Conservation (phyloP, 805 yeast genomes). For the Candida boidinii region DNA sequence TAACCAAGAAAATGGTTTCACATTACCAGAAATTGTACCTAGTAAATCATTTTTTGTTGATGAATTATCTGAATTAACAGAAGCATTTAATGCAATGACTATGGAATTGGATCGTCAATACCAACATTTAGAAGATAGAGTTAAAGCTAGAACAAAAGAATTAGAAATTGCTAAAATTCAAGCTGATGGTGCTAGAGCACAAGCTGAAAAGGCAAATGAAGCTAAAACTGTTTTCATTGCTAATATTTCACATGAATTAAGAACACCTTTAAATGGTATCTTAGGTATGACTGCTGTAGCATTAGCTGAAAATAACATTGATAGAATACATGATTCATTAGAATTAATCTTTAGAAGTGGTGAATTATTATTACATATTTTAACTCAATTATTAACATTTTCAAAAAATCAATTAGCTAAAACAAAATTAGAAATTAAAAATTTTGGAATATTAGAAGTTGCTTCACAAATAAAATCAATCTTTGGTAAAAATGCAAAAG, state of each 20-base stretch:
- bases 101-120: slow-evolving; percentile 82
- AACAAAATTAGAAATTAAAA: slow-evolving; percentile 73
- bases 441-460: slow-evolving; percentile 72
- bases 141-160: slow-evolving; percentile 76
- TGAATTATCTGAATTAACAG: slow-evolving; percentile 81
- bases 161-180: slow-evolving; percentile 79
- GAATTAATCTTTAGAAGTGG: slow-evolving; percentile 87
- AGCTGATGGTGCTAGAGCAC: slow-evolving; percentile 39
- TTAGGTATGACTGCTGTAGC: slow-evolving; percentile 93
- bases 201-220: slow-evolving; percentile 81
- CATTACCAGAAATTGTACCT: slow-evolving; percentile 16
- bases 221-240: slow-evolving; percentile 94
- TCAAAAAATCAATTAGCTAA: slow-evolving; percentile 86
- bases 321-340: slow-evolving; percentile 63
- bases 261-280: slow-evolving; percentile 95
- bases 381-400: slow-evolving; percentile 86
- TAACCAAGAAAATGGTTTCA: not conserved
- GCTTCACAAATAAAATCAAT: slow-evolving; percentile 81
- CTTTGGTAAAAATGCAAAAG: slow-evolving; percentile 71
- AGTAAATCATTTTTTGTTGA: slow-evolving; percentile 49
- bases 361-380: slow-evolving; percentile 76
- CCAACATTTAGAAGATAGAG: slow-evolving; percentile 79
- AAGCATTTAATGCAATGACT: slow-evolving; percentile 87
- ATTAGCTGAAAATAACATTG: slow-evolving; percentile 71
- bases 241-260: slow-evolving; percentile 84